A percentile compares a stretch with the other conserved stretches of the same genome.
Evolutionary conservation across 768 basidiomycete genomes (phyloP).

Genomic region (Hygrophoropsis aurantiaca): DNA sequence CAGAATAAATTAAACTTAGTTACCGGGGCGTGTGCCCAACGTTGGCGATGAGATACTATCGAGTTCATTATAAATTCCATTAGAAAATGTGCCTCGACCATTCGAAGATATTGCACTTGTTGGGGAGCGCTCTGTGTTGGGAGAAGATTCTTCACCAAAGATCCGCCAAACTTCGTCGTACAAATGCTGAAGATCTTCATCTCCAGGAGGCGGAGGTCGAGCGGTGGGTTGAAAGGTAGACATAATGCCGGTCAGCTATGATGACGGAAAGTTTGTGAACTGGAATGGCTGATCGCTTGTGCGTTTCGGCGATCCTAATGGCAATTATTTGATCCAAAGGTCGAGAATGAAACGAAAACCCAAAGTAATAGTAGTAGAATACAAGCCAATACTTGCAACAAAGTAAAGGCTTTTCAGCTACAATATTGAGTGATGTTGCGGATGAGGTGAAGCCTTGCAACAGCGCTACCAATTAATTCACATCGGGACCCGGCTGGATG

Average conservation of each 20-base stretch:
- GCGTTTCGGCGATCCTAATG: no score
- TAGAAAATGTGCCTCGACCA: constrained; percentile 19
- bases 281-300: constrained; percentile 7
- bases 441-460: no score
- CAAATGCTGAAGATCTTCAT: constrained; percentile 70
- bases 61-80: constrained; percentile 18
- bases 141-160: constrained; percentile 49
- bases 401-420: no score
- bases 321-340: neutral
- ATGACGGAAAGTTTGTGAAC: constrained; percentile 1
- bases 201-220: constrained; percentile 47
- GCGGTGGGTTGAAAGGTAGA: constrained; percentile 33
- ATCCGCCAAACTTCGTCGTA: constrained; percentile 76
- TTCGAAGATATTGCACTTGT: constrained; percentile 13
- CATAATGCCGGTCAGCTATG: constrained; percentile 25
- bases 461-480: no score
- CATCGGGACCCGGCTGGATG: no score
- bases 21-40: constrained; percentile 18
- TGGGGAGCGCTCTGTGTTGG: constrained; percentile 30
- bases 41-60: constrained; percentile 11
- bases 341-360: neutral
- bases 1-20: constrained; percentile 18
- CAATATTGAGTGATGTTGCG: no score
- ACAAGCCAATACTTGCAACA: no score
- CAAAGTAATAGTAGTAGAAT: no score